These are phyloP conservation scores for Ascochyta lentis DNA, from an alignment of 2,329 filamentous ascomycete species.

Conservation along the genomic window DNA sequence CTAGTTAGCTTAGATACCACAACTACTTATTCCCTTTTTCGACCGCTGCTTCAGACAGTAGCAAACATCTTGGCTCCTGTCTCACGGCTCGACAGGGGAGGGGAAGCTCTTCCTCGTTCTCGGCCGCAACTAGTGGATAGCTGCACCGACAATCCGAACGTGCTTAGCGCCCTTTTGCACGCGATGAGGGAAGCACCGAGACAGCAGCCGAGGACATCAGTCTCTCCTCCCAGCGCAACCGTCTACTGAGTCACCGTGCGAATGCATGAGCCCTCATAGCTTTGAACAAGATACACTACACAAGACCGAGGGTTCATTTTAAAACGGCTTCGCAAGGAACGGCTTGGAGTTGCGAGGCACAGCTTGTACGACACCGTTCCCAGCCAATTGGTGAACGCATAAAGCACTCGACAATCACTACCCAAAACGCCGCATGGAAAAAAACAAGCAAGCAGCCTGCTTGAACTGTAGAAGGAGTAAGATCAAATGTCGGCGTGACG, in stretches of 20 bases:
- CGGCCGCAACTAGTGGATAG: conserved; percentile 8
- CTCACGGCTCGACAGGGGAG: conserved; percentile 2
- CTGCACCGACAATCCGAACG: too few species aligned
- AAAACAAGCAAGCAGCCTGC: conserved; percentile 61
- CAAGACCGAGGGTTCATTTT: too few species aligned
- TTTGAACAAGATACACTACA: background rate
- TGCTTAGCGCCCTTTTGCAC: conserved; percentile 1
- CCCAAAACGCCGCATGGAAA: conserved; percentile 6
- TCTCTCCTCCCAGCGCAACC: conserved; percentile 10
- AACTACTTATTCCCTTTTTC: background rate
- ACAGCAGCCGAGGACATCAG: conserved; percentile 2
- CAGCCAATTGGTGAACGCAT: conserved; percentile 8
- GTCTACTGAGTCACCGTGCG: conserved; percentile 10
- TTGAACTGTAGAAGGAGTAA: conserved; percentile 71
- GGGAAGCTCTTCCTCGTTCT: conserved; percentile 5
- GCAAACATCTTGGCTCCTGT: background rate
- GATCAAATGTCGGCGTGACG: conserved; percentile 63
- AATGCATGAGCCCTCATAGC: background rate
- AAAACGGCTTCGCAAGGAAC: background rate
- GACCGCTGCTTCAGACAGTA: background rate
- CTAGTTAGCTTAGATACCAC: conserved; percentile 12
- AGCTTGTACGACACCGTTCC: conserved; percentile 4
- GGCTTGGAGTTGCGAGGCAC: background rate
- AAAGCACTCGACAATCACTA: background rate
- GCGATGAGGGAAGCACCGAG: background rate